Conservation (phyloP, 768 basidiomycete genomes). For the Pisolithus orientalis region DNA sequence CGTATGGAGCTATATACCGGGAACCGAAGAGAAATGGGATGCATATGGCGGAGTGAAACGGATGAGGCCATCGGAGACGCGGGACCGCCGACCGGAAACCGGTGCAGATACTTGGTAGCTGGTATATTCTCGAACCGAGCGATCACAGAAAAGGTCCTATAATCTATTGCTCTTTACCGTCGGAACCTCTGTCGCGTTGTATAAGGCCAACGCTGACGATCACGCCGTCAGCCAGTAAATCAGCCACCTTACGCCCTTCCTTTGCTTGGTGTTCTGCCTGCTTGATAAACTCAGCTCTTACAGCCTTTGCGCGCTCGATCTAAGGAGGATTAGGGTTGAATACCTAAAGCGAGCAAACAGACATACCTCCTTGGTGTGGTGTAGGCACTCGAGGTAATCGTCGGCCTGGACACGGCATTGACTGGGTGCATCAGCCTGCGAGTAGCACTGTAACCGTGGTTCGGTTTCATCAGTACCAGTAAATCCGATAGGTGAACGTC, state of each 20-base stretch:
- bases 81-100: no score
- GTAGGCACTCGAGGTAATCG: constrained; percentile 91
- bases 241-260: constrained; percentile 66
- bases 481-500: background rate
- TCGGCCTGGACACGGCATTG: constrained; percentile 68
- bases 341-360: constrained; percentile 1
- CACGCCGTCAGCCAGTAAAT: constrained; percentile 65
- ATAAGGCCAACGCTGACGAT: constrained; percentile 75
- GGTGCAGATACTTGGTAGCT: background rate
- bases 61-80: no score
- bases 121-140: no score
- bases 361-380: constrained; percentile 81
- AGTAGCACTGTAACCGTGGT: constrained; percentile 63
- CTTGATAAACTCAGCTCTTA: constrained; percentile 67
- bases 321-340: constrained; percentile 15
- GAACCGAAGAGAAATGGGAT: no score
- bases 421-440: constrained; percentile 64
- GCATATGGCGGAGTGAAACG: no score
- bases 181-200: constrained; percentile 37
- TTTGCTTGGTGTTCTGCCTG: constrained; percentile 59
- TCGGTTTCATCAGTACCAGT: constrained; percentile 3
- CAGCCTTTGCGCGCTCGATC: constrained; percentile 60
- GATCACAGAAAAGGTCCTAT: background rate
- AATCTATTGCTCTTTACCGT: constrained; percentile 8
- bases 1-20: no score